phyloP scores from a whole-genome alignment of 2,329 filamentous ascomycete genomes.

The Botryotinia calthae region DNA sequence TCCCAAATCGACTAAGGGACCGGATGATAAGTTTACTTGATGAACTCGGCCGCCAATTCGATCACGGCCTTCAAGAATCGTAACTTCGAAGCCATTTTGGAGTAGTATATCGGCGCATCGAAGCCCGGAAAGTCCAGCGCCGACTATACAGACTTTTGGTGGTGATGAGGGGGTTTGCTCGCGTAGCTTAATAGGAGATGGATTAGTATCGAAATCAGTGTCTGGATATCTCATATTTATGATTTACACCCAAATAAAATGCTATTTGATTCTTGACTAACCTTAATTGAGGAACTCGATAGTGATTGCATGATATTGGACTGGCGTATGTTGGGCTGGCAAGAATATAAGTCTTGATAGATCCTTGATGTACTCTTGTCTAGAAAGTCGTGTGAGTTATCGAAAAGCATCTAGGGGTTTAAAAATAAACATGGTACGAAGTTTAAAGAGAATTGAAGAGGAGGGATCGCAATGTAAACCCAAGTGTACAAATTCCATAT shows the following conservation, averaged over 20 bases:
- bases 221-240: too few relatives aligned
- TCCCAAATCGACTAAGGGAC: slow-evolving; percentile 33
- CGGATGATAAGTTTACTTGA: slow-evolving; percentile 32
- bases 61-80: slow-evolving; percentile 56
- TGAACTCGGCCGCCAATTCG: slow-evolving; percentile 49
- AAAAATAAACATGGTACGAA: not conserved
- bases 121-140: slow-evolving; percentile 56
- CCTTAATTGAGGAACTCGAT: not conserved
- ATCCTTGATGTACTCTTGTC: slow-evolving; percentile 29
- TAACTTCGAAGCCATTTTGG: slow-evolving; percentile 52
- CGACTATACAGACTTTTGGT: slow-evolving; percentile 45
- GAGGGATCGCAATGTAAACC: not conserved
- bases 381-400: slow-evolving; percentile 32
- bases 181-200: not conserved
- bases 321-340: not conserved
- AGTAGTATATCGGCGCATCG: slow-evolving; percentile 55
- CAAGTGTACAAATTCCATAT: not conserved
- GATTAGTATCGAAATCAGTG: not conserved
- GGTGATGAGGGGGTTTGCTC: not conserved
- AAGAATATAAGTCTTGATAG: slow-evolving; percentile 32
- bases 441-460: not conserved
- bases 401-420: slow-evolving; percentile 25
- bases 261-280: not conserved
- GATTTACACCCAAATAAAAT: not conserved
- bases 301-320: not conserved